phyloP scores from a whole-genome alignment of 352 stramenopile species.

The Globisporangium solare region DNA sequence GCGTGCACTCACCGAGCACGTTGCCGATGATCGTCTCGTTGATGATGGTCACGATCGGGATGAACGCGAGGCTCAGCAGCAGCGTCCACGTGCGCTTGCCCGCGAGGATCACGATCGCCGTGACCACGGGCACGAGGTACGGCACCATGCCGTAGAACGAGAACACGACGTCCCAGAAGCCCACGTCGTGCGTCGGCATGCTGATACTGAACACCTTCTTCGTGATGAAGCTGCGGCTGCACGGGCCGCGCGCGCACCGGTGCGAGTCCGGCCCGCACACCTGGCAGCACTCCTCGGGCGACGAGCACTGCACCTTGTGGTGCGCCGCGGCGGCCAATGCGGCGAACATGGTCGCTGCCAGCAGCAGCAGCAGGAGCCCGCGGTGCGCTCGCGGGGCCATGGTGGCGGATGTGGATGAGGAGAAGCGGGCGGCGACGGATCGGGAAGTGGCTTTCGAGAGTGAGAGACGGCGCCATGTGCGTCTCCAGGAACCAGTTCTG shows the following conservation, averaged over 20 bases:
- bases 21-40: conserved; percentile 35
- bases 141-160: conserved; percentile 53
- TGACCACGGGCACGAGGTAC: conserved; percentile 36
- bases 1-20: conserved; percentile 33
- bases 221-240: conserved; percentile 35
- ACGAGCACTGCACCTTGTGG: conserved; percentile 6
- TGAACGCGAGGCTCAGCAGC: conserved; percentile 44
- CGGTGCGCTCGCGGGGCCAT: too few relatives aligned
- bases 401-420: too few relatives aligned
- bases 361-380: too few relatives aligned
- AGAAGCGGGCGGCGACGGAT: too few relatives aligned
- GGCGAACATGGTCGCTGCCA: too few relatives aligned
- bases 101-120: conserved; percentile 40
- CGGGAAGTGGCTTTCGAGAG: too few relatives aligned
- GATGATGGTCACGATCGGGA: conserved; percentile 39
- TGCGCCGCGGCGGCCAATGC: too few relatives aligned
- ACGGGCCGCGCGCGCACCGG: conserved; percentile 45
- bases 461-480: too few relatives aligned
- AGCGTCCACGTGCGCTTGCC: conserved; percentile 38
- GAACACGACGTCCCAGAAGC: conserved; percentile 49
- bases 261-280: conserved; percentile 39
- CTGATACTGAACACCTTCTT: conserved; percentile 53
- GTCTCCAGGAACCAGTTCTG: too few relatives aligned
- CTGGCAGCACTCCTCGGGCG: conserved; percentile 35
- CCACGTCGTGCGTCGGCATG: conserved; percentile 22